Percentiles rank a stretch among this genome's conserved stretches.
Conservation (phyloP, 2,329 filamentous ascomycete species). For the Coniochaeta hoffmannii region DNA sequence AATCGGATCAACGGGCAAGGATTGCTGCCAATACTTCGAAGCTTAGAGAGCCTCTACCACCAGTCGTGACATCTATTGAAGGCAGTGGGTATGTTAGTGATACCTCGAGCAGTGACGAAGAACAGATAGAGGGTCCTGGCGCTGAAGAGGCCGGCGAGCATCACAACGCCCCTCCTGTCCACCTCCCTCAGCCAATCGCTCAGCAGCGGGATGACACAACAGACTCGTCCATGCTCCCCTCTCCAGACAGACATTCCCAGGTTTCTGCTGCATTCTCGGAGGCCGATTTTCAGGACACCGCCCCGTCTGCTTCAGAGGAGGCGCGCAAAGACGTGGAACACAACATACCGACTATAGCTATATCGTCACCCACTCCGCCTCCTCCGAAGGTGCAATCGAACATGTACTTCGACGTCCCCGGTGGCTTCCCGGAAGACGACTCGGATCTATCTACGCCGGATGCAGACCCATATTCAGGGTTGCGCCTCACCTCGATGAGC, state of each 20-base stretch:
- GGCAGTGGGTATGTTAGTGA: slow-evolving; percentile 57
- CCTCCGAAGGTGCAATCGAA: slow-evolving; percentile 10
- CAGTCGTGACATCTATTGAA: slow-evolving; percentile 63
- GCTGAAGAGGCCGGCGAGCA: neutral
- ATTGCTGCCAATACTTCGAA: slow-evolving; percentile 49
- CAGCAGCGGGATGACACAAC: neutral
- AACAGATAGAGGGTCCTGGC: neutral
- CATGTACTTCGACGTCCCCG: slow-evolving; percentile 44
- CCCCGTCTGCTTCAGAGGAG: neutral
- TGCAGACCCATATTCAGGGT: neutral
- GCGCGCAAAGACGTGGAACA: slow-evolving; percentile 3
- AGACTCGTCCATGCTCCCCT: neutral
- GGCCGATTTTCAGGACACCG: neutral
- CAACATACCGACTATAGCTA: slow-evolving; percentile 34
- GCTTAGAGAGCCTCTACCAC: slow-evolving; percentile 59
- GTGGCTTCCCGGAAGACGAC: slow-evolving; percentile 46
- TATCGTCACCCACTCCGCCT: slow-evolving; percentile 36
- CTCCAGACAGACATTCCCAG: neutral
- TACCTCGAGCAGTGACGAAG: slow-evolving; percentile 25
- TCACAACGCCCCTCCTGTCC: neutral
- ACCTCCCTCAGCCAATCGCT: neutral
- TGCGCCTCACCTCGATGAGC: neutral
- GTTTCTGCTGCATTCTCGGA: neutral
- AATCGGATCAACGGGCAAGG: slow-evolving; percentile 41
- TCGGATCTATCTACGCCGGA: slow-evolving; percentile 14